Base-by-base conservation (phyloP, 2,329 filamentous ascomycete genomes). In the Tympanopsis confertula region DNA sequence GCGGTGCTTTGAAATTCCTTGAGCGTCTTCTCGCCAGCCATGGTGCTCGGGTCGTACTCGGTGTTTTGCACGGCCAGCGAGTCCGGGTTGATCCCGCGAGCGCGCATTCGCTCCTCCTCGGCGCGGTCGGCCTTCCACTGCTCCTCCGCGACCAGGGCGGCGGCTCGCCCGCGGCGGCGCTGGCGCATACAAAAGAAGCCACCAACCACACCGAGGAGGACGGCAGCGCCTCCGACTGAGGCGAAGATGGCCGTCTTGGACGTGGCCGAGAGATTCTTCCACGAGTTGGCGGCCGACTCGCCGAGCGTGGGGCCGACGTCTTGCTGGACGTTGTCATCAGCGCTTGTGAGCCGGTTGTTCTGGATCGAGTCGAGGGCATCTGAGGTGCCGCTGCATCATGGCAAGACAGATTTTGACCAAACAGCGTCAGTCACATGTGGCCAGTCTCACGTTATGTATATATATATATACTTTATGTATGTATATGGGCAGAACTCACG, bases 151-250 rank as follows among this genome's bases (percentile, higher is more conserved):
- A 59, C 40, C 26, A 59, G 58, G 26, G 71, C 70, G 50, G 79
- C 74, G 17, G 48, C 50, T 15, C 61, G 60, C 12, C 75, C 75
- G 0, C 56, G 57, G 30, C 66, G 63, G 26, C 74, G 66, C 52
- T 78, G 71, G 30, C 63, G 62, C 49, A 74, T 57, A 55, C 68
- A 76, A 59, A 69, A 73, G 50, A 71, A 68, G 15, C 66, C 49
- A 5, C 65, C 56, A 0, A 57, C 55, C 19, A 50, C 55, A 13
- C 69, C 19, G 0, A 69, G 47, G 4, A 66, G 42, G 18, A 58
- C 65, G 5, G 52, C 69, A 1, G 65, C 62, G 22, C 56, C 62
- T n/a, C 56, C 66, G 2, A 58, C 63, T 12, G 57, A 59, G 3
- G 61, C 66, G 44, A 74, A 77, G 33, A 80, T 55, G 37, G 61